Evolutionary conservation across 805 yeast genomes (phyloP).

Genomic region (Ogataea naganishii): DNA sequence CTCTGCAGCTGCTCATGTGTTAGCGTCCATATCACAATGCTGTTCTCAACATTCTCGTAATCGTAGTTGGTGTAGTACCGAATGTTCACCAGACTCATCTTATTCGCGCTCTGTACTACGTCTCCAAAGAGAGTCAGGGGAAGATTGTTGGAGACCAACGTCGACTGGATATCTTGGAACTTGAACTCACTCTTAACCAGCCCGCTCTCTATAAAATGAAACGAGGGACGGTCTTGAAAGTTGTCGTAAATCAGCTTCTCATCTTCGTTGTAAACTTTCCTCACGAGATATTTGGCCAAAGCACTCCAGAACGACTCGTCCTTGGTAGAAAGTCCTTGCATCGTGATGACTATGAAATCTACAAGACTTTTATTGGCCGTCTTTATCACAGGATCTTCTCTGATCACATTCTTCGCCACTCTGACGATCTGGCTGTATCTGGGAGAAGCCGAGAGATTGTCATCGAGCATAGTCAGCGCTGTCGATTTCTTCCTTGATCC

Average conservation of each 20-base stretch:
- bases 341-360: no score
- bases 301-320: slow-evolving; percentile 54
- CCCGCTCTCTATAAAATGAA: slow-evolving; percentile 47
- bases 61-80: slow-evolving; percentile 22
- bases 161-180: slow-evolving; percentile 28
- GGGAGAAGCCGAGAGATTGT: slow-evolving; percentile 44
- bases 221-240: slow-evolving; percentile 35
- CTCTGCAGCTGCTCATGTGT: slow-evolving; percentile 34
- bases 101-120: no score
- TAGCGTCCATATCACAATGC: slow-evolving; percentile 65
- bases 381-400: slow-evolving; percentile 36
- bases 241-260: slow-evolving; percentile 40
- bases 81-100: no score
- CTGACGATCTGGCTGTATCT: slow-evolving; percentile 42
- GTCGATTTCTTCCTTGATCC: slow-evolving; percentile 13
- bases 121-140: slow-evolving; percentile 77
- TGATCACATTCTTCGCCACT: slow-evolving; percentile 39
- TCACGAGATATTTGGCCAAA: slow-evolving; percentile 48
- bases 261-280: slow-evolving; percentile 8
- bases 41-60: slow-evolving; percentile 31
- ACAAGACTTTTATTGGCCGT: no score
- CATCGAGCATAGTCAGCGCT: no score
- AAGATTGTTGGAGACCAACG: slow-evolving; percentile 33
- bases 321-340: slow-evolving; percentile 46
- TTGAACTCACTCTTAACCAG: slow-evolving; percentile 37